Base-by-base conservation (phyloP, 352 stramenopile species). In the Globisporangium takayamanum region DNA sequence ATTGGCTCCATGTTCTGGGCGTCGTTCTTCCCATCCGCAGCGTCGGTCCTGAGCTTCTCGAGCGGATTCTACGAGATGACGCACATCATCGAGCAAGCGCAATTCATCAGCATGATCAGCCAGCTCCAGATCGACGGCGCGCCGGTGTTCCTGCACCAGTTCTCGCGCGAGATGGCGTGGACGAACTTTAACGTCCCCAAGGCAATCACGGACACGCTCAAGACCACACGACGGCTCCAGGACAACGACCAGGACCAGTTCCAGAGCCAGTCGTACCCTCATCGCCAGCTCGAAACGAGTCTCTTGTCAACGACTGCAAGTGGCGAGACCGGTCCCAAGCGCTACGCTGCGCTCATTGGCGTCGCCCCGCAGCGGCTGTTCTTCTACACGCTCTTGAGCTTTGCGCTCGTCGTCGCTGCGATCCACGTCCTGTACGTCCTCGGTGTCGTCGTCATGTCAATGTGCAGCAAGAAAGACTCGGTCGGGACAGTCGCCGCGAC, bases 111-210 rank as follows among this genome's bases (percentile, higher is more conserved):
- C 37, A 88, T 92, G 70, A 90, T 95, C 63, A 85, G 80, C 51
- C 85, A 95, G 57, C 64, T 95, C 10, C 69, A 83, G 37, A 78
- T 92, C 45, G 61, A 78, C 26, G 85, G 84, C 41, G 80, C 84
- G 14, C 85, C 85, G 10, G 74, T 73, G 56, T 95, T 95, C 63
- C 65, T 95, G 37, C 58, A 84, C 55, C 59, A 92, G 59, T 94
- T 95, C 59, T 92, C 84, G 20, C 87, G 89, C 51, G 68, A 91
- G 41, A 69, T 95, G 16, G 70, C 84, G 36, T 95, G 85, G 85
- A 92, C 85, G 22, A 95, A 95, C 55, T 90, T 94, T 36, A 94
- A 94, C 60, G 46, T 94, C 22, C 73, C 80, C 41, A 90, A 87
- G 55, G 70, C 70, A 2, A 70, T 73, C 47, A 67, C 53, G 6